These are phyloP conservation scores for Aegilops speltoides DNA, from an alignment of 176 grass and related monocot species.

Conservation along the genomic window DNA sequence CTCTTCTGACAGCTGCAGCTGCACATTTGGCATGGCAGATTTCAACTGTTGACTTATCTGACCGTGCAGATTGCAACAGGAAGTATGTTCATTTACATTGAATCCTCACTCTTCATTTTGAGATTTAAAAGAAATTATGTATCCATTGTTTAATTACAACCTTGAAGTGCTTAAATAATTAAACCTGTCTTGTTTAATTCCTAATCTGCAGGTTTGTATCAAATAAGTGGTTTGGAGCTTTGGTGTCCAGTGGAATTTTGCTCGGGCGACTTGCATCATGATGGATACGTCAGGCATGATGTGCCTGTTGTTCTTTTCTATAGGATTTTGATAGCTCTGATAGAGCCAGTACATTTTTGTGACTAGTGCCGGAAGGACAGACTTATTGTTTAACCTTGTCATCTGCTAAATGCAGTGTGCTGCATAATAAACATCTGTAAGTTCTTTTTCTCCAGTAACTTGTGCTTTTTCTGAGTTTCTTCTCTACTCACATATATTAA, in stretches of 20 bases:
- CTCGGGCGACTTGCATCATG: constrained; percentile 58
- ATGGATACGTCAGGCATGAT: background rate
- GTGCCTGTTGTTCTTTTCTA: background rate
- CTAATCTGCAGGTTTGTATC: constrained; percentile 61
- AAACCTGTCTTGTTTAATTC: background rate
- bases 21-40: constrained; percentile 85
- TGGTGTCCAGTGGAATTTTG: constrained; percentile 70
- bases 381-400: background rate
- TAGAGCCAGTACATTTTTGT: background rate
- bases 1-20: constrained; percentile 54
- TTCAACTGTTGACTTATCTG: constrained; percentile 65
- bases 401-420: background rate
- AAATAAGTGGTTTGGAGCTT: constrained; percentile 92
- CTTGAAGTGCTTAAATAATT: no score
- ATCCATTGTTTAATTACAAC: no score
- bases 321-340: background rate
- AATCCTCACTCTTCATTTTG: no score
- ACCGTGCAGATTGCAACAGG: constrained; percentile 69
- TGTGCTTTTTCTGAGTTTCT: background rate
- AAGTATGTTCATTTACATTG: constrained; percentile 44
- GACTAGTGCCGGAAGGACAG: background rate
- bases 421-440: background rate
- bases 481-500: background rate
- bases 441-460: background rate
- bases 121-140: no score